phyloP scores from a whole-genome alignment of 2,329 filamentous ascomycete genomes.

The Sporothrix globosa region DNA sequence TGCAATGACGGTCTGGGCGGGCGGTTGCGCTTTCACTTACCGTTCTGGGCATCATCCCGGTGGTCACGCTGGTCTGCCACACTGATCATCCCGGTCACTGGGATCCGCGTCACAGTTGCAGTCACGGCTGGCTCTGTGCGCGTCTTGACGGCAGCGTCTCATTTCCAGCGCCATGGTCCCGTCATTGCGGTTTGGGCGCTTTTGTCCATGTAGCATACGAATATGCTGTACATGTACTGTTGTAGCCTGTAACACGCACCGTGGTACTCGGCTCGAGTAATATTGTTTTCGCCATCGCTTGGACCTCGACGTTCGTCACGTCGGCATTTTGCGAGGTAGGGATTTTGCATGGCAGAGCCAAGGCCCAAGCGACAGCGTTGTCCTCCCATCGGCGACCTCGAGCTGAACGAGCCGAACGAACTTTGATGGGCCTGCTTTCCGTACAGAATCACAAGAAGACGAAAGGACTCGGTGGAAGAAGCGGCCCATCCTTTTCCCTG shows the following conservation, averaged over 20 bases:
- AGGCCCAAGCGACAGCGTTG: neutral
- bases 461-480: neutral
- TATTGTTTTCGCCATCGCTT: neutral
- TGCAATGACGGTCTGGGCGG: neutral
- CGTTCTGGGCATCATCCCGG: constrained; percentile 7
- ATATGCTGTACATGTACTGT: neutral
- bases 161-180: constrained; percentile 19
- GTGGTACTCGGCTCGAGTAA: neutral
- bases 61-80: neutral
- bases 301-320: neutral
- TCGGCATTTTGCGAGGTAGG: no score
- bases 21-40: neutral
- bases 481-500: neutral
- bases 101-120: neutral
- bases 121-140: neutral
- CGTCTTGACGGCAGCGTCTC: neutral
- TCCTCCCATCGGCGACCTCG: no score
- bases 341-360: neutral
- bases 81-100: neutral
- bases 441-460: no score
- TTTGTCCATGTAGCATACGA: neutral
- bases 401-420: no score
- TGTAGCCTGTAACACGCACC: neutral
- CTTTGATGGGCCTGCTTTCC: no score
- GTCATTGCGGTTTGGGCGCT: neutral